These are phyloP conservation scores for Coniochaeta sp. DNA, from an alignment of 2,329 filamentous ascomycete species.

Conservation along the genomic window DNA sequence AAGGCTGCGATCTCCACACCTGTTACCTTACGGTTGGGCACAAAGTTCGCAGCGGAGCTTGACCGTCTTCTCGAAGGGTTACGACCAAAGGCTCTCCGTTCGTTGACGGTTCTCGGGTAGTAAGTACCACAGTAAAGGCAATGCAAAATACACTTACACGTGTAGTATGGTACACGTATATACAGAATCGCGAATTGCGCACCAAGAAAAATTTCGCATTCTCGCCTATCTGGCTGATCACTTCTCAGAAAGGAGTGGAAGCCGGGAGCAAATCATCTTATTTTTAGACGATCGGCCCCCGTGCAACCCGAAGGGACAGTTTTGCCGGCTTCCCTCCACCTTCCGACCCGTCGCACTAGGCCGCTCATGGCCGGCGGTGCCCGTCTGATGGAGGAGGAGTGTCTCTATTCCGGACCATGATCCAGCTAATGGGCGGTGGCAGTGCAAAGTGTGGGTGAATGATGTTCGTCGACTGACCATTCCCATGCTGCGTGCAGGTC, in stretches of 20 bases:
- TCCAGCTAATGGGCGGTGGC: background rate
- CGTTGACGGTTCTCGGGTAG: too few species aligned
- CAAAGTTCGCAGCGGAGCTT: too few species aligned
- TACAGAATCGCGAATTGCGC: background rate
- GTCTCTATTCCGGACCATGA: background rate
- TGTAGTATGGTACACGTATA: too few species aligned
- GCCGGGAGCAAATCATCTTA: background rate
- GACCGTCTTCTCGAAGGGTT: too few species aligned
- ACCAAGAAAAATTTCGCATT: background rate
- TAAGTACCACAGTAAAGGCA: too few species aligned
- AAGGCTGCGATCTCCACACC: too few species aligned
- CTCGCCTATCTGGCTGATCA: background rate
- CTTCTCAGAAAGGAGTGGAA: background rate
- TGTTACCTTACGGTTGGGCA: too few species aligned
- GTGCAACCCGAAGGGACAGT: background rate
- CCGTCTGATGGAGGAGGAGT: background rate
- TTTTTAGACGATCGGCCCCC: background rate
- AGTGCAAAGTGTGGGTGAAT: background rate
- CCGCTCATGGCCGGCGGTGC: too few species aligned
- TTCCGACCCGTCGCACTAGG: too few species aligned
- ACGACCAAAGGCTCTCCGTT: too few species aligned
- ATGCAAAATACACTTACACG: too few species aligned
- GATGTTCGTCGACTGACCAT: background rate
- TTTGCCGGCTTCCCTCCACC: background rate
- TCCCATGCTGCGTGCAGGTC: background rate